phyloP scores from a whole-genome alignment of 495 filamentous ascomycete species.

The Aspergillus sclerotiicarbonarius region DNA sequence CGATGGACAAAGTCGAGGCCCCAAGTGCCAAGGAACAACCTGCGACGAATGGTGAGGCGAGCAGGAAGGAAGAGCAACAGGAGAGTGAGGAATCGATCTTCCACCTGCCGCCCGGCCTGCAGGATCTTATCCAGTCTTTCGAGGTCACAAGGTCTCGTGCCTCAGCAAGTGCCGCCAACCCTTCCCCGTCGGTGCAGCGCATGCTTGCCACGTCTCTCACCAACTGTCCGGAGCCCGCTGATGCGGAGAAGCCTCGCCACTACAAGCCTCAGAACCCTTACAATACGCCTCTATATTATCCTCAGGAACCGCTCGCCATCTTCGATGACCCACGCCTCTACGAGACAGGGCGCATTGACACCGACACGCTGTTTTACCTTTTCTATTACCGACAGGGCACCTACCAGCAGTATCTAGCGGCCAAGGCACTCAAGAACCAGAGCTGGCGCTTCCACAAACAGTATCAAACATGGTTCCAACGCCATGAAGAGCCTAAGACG shows the following conservation, averaged over 20 bases:
- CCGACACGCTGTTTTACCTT: slow-evolving; percentile 96
- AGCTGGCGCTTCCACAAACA: slow-evolving; percentile 99
- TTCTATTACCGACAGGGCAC: slow-evolving; percentile 98
- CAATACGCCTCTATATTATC: slow-evolving; percentile 80
- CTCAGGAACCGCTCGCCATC: slow-evolving; percentile 83
- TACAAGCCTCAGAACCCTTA: slow-evolving; percentile 80
- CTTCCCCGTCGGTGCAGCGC: slow-evolving; percentile 64
- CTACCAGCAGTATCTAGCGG: slow-evolving; percentile 94
- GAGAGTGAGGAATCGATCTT: slow-evolving; percentile 80
- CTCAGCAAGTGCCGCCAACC: slow-evolving; percentile 34
- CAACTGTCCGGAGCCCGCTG: slow-evolving; percentile 68
- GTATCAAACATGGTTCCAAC: slow-evolving; percentile 99
- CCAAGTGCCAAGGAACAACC: slow-evolving; percentile 23
- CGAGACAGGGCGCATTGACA: slow-evolving; percentile 71
- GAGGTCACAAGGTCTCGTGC: slow-evolving; percentile 74
- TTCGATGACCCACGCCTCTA: slow-evolving; percentile 90
- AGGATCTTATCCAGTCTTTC: slow-evolving; percentile 87
- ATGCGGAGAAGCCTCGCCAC: slow-evolving; percentile 76
- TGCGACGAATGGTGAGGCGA: slow-evolving; percentile 34
- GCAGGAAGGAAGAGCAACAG: slow-evolving; percentile 29
- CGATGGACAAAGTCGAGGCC: slow-evolving; percentile 43
- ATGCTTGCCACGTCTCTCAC: slow-evolving; percentile 70
- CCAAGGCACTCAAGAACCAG: slow-evolving; percentile 91
- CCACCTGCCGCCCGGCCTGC: slow-evolving; percentile 86
- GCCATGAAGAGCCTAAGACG: slow-evolving; percentile 95